Base-by-base conservation (phyloP, 2,329 filamentous ascomycete genomes). In the Fusarium phyllophilum region DNA sequence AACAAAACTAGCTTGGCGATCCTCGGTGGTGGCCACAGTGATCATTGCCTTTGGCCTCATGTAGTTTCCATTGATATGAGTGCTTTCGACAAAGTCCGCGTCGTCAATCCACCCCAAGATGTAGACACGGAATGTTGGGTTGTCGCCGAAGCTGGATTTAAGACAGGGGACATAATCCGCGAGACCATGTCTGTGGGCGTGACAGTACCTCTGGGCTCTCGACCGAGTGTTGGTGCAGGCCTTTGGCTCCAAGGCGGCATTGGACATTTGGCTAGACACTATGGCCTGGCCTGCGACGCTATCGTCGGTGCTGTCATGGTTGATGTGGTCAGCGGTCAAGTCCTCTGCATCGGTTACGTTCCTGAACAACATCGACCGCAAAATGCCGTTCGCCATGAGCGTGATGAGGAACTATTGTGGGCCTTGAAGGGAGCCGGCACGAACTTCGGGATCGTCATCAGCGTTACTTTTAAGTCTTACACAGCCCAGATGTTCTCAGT, bases 161-260 rank as follows among this genome's bases (percentile, higher is more conserved):
- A 83, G 49, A 85, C 86, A 0, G 87, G 83, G 2, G 86, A 90
- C 55, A 87, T 92, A 67, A 74, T 91, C 72, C 73, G 76, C 26
- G 82, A 83, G 58, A 75, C 87, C 42, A 86, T 86, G 83, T 79
- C 65, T 4, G 82, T 72, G 0, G 87, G 86, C 5, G 2, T 91
- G 60, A 88, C 86, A 62, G 86, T 92, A 5, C 89, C 90, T 1
- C 78, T 92, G 7, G 90, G 90, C 6, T 78, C 88, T 33, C 88
- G 90, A 11, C 90, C 90, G 70, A 91, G 89, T 72, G 89, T 92
- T 33, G 90, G 90, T 6, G 86, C 88, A 0, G 90, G 90, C 0
- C 73, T 90, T 20, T 92, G 89, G 89, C 82, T 92, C 52, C 89
- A 92, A 82, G 90, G 90, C 45, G 90, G 90, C 59, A 89, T 92